Base-by-base conservation (phyloP, 2,329 filamentous ascomycete genomes). In the Paramyrothecium sp. region DNA sequence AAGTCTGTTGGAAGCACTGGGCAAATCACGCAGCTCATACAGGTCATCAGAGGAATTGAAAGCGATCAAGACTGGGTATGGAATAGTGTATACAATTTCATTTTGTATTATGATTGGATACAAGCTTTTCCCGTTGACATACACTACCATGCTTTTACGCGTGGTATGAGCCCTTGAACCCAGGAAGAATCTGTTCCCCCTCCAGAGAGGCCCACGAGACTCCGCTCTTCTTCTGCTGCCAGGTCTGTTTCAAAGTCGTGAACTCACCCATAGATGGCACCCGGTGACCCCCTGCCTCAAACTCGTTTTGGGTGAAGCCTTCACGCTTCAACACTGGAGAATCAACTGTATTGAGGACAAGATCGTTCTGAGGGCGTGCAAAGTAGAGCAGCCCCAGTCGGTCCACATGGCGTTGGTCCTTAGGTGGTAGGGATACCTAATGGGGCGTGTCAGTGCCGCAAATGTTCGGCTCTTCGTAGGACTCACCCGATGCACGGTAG, bases 351-450 rank as follows among this genome's bases (percentile, higher is more conserved):
- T 67, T 71, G 1, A 78, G 62, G 0, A 67, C 61, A 1, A 77
- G 65, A 23, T 74, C 70, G 34, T 77, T 76, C 54, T 76, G 69
- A 2, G 74, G 71, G 0, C 80, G 75, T 2, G 80, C 78, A 66
- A 83, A 82, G 60, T 82, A 83, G 41, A 83, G 62, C 4, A 83
- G 64, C 0, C 81, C 80, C 0, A 81, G 70, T 1, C 81, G 75
- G 54, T 81, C 77, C 2, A 79, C 72, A 54, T 81, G 67, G 1
- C 75, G 65, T 57, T 78, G 75, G 57, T 78, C 75, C 48, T 71
- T 70, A 2, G 75, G 75, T 1, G 74, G 74, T 1, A 71, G 67
- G 0, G 71, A 70, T 0, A 74, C 72, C 70, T 73, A 16, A 38
- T 17, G n/a, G 13, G 20, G 12, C 12, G 7, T 30, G 49, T 51